phyloP scores from a whole-genome alignment of 2,329 filamentous ascomycete genomes.

The Rutstroemia sp. region DNA sequence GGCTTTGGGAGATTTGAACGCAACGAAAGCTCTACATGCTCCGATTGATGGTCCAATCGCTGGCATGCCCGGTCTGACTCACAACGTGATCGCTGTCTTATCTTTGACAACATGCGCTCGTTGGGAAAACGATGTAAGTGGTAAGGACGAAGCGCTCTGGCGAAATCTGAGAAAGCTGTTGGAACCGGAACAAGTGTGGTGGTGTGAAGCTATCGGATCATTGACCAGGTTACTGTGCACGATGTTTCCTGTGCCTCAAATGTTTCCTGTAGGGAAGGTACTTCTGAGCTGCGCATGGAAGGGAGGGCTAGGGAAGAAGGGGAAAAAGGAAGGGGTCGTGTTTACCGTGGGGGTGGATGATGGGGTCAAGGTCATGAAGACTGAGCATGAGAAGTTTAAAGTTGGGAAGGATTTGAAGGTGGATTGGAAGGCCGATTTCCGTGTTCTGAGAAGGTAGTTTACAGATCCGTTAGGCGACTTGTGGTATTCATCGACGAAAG shows the following conservation, averaged over 20 bases:
- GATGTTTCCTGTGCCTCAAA: background rate
- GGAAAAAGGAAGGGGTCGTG: background rate
- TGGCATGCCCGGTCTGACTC: conserved; percentile 61
- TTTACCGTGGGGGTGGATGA: background rate
- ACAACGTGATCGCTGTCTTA: conserved; percentile 63
- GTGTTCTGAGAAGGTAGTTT: background rate
- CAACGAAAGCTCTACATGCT: conserved; percentile 64
- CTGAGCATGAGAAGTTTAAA: too few relatives aligned
- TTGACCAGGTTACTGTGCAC: background rate
- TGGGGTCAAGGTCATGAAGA: background rate
- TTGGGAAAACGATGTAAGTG: conserved; percentile 58
- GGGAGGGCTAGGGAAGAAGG: background rate
- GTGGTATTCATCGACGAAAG: too few relatives aligned
- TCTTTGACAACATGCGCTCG: conserved; percentile 65
- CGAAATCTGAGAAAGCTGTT: conserved; percentile 22
- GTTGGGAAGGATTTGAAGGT: background rate
- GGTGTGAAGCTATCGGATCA: conserved; percentile 28
- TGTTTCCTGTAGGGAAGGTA: background rate
- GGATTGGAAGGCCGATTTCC: background rate
- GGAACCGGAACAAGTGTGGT: conserved; percentile 23
- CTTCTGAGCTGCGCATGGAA: background rate
- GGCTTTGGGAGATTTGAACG: conserved; percentile 44
- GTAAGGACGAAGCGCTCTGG: conserved; percentile 34
- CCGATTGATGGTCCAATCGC: conserved; percentile 62
- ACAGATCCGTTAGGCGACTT: too few relatives aligned